Conservation (phyloP, 2,329 filamentous ascomycete species). For the Pseudogymnoascus sp. region DNA sequence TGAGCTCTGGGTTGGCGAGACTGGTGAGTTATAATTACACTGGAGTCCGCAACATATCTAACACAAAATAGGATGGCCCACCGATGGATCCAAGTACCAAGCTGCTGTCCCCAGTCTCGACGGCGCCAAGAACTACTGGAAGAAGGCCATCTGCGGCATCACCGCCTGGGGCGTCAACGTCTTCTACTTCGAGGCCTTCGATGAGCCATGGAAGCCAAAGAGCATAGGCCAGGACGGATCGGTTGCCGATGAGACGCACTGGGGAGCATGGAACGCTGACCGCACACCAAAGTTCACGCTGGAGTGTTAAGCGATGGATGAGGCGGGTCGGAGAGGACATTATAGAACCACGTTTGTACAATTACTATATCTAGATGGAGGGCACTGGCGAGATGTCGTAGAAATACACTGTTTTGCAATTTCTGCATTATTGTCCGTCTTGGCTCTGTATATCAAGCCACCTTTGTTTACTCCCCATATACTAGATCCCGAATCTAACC, state of each 20-base stretch:
- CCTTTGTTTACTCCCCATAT: not conserved
- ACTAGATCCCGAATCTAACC: not conserved
- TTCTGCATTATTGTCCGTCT: not conserved
- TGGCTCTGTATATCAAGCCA: not conserved
- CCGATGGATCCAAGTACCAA: constrained; percentile 55
- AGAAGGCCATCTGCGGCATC: constrained; percentile 55
- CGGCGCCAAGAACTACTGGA: constrained; percentile 54
- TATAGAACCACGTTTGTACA: constrained; percentile 13
- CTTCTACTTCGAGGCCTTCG: constrained; percentile 69
- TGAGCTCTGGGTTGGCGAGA: constrained; percentile 64
- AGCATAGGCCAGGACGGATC: constrained; percentile 56
- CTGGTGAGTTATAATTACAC: constrained; percentile 31
- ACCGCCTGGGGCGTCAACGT: constrained; percentile 59
- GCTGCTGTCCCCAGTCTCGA: constrained; percentile 50
- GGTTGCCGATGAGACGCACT: constrained; percentile 56
- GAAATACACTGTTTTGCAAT: constrained; percentile 7
- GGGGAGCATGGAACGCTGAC: constrained; percentile 59
- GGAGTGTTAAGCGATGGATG: constrained; percentile 19
- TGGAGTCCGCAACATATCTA: not conserved
- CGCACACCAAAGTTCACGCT: constrained; percentile 47
- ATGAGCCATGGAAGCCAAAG: constrained; percentile 64
- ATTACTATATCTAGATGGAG: constrained; percentile 8
- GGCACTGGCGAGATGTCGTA: not conserved
- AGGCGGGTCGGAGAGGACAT: not conserved
- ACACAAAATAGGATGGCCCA: constrained; percentile 45